Evolutionary conservation across 1,284 basidiomycete genomes (phyloP).

Genomic region (Rhodofomes roseus): DNA sequence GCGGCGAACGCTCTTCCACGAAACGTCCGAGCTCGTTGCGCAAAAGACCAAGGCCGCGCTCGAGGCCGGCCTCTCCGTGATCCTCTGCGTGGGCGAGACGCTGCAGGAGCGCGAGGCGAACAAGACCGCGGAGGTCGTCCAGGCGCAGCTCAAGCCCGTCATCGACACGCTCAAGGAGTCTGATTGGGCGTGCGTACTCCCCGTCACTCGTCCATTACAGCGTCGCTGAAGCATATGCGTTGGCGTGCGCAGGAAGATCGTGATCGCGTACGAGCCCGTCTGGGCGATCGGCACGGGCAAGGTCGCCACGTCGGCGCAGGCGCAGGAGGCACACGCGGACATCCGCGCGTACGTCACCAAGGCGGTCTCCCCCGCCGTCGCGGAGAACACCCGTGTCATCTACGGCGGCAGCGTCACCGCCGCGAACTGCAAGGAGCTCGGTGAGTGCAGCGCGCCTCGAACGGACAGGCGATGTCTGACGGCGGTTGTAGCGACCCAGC

Average conservation of each 20-base stretch:
- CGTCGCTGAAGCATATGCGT: background rate
- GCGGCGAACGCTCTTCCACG: slow-evolving; percentile 89
- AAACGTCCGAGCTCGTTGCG: slow-evolving; percentile 82
- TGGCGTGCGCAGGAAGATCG: slow-evolving; percentile 63
- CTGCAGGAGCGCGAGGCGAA: slow-evolving; percentile 84
- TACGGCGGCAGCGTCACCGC: slow-evolving; percentile 95
- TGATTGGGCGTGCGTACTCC: slow-evolving; percentile 77
- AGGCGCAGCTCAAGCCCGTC: slow-evolving; percentile 81
- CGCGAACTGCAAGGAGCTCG: slow-evolving; percentile 83
- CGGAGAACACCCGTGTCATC: slow-evolving; percentile 83
- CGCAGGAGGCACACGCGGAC: slow-evolving; percentile 88
- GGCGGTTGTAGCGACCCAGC: slow-evolving; percentile 52
- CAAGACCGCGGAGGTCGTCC: slow-evolving; percentile 79
- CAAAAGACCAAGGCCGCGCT: slow-evolving; percentile 85
- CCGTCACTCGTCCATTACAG: background rate
- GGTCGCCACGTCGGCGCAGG: slow-evolving; percentile 89
- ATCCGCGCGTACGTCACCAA: slow-evolving; percentile 77
- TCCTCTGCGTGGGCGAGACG: slow-evolving; percentile 96
- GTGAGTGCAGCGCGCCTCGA: slow-evolving; percentile 41
- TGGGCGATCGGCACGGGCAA: slow-evolving; percentile 99
- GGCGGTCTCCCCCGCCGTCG: slow-evolving; percentile 67
- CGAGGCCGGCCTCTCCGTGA: slow-evolving; percentile 75
- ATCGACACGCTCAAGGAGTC: slow-evolving; percentile 57
- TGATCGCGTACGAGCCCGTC: slow-evolving; percentile 95
- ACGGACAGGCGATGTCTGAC: slow-evolving; percentile 1